Base-by-base conservation (phyloP, 495 filamentous ascomycete species). In the Aspergillus bertholletiae region DNA sequence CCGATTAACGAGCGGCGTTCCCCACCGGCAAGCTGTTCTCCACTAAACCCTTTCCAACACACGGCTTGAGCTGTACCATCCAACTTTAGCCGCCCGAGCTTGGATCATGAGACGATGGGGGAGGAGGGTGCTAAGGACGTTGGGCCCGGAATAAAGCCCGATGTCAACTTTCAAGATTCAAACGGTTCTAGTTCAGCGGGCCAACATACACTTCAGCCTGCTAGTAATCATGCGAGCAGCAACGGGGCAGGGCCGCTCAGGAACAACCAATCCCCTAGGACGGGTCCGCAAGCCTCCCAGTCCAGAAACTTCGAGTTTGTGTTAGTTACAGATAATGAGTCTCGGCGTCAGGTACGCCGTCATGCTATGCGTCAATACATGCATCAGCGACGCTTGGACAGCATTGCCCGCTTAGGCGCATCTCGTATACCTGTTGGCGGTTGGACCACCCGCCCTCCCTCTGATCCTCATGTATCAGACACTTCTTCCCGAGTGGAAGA, bases 341-440 rank as follows among this genome's bases (percentile, higher is more conserved):
- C 64, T 21, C 61, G 64, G 30, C 64, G 64, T 26, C 64, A 67
- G 48, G 64, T 67, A 32, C 64, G 64, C 27, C 64, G 64, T 11
- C 64, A 67, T 67, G 64, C 64, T 8, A 67, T 67, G 64, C 64
- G 64, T 37, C 61, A 67, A 51, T 67, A 67, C 48, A 67, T 67
- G 64, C 61, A 63, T 32, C 61, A 67, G 46, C 58, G 64, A 30
- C 64, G 64, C 20, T 51, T 67, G 27, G 64, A 67, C 49, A 60
- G 64, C 45, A 67, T 67, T 50, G 62, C 64, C 40, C 59, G 64
- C 40, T 45, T 67, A 17, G 64, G 56, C 18, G 53, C 62, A 8
- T 57, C 64, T 46, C 61, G 64, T 48, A 46, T 59, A 23, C 58
- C 61, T 34, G 52, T 55, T 39, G 49, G 58, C 46, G 58, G 59